Conservation (phyloP, 2,329 filamentous ascomycete species). For the Ophiocordyceps polyrhachis-furcata region DNA sequence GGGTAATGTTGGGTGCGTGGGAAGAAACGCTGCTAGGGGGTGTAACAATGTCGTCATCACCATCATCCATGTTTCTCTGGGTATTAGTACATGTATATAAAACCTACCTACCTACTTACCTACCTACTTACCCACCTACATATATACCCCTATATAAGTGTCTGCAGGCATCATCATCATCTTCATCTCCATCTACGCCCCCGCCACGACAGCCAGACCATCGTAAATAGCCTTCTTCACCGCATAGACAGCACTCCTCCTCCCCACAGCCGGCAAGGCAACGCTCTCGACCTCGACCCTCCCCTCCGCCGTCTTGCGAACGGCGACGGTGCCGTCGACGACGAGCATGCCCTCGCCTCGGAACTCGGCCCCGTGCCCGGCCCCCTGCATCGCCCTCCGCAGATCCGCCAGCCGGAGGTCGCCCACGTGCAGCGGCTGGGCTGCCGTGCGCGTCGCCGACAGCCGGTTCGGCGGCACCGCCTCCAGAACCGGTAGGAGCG, state of each 20-base stretch:
- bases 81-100: not conserved
- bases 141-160: too few species aligned
- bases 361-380: constrained; percentile 80
- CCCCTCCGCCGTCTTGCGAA: constrained; percentile 74
- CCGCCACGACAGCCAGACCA: constrained; percentile 76
- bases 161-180: too few species aligned
- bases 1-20: too few species aligned
- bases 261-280: constrained; percentile 23
- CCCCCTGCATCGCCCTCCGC: constrained; percentile 60
- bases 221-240: constrained; percentile 89
- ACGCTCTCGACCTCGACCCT: constrained; percentile 75
- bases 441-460: constrained; percentile 55
- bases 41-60: too few species aligned
- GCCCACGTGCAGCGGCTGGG: constrained; percentile 84
- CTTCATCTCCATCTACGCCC: too few species aligned
- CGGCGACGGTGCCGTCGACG: constrained; percentile 73
- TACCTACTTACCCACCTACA: too few species aligned
- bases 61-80: too few species aligned
- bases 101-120: too few species aligned
- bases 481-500: constrained; percentile 29
- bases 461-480: constrained; percentile 40
- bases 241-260: constrained; percentile 56
- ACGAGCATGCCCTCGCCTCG: constrained; percentile 81
- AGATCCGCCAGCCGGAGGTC: constrained; percentile 81
- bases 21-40: too few species aligned